phyloP scores from a whole-genome alignment of 2,329 filamentous ascomycete species.

The Magnaporthiopsis incrustans region DNA sequence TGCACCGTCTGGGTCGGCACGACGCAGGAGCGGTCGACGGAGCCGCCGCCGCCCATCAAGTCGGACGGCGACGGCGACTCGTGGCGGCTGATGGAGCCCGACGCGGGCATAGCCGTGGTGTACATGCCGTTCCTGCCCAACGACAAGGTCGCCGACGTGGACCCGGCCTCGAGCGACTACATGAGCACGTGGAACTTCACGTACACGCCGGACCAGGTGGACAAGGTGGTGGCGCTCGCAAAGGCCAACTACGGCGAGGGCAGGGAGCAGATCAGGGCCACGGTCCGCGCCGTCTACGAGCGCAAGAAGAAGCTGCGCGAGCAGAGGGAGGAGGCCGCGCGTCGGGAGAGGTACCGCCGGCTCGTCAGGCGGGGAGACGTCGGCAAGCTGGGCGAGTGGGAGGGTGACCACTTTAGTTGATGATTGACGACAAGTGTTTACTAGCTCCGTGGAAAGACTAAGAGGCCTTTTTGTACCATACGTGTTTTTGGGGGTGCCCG shows the following conservation, averaged over 20 bases:
- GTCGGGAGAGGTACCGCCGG: constrained; percentile 33
- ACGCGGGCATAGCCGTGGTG: constrained; percentile 80
- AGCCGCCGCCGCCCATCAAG: constrained; percentile 41
- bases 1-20: constrained; percentile 95
- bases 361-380: constrained; percentile 41
- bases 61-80: constrained; percentile 50
- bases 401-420: constrained; percentile 60
- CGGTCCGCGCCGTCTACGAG: constrained; percentile 85
- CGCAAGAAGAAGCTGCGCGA: constrained; percentile 68
- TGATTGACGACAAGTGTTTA: neutral
- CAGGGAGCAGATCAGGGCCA: constrained; percentile 65
- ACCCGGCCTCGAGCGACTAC: constrained; percentile 76
- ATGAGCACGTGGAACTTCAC: constrained; percentile 98
- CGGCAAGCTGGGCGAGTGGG: constrained; percentile 41
- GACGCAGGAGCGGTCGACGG: constrained; percentile 60
- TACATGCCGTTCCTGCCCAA: constrained; percentile 90
- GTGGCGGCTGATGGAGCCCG: constrained; percentile 63
- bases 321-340: constrained; percentile 36
- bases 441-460: neutral
- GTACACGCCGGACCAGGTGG: constrained; percentile 85
- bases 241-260: constrained; percentile 83
- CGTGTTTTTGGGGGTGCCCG: too few relatives aligned
- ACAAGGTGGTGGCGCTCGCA: constrained; percentile 74
- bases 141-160: constrained; percentile 68
- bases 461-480: neutral